Percentiles rank a stretch among this genome's conserved stretches.
Evolutionary conservation across 768 basidiomycete genomes (phyloP).

Genomic region (Leccinum aurantiacum): DNA sequence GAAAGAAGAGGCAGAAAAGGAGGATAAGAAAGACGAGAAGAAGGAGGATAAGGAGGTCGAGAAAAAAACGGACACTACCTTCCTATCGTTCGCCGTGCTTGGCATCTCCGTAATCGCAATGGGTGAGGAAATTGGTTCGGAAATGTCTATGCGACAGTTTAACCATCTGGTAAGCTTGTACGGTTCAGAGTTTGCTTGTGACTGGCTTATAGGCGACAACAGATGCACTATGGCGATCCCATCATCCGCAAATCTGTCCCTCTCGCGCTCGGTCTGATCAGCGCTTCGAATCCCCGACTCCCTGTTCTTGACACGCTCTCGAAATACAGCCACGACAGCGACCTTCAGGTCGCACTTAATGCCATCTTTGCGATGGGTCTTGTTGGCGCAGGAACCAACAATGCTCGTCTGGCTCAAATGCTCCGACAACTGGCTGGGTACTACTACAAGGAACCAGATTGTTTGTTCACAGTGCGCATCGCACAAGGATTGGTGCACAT

Average conservation of each 20-base stretch:
- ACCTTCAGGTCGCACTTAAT: slow-evolving; percentile 93
- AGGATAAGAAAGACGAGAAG: slow-evolving; percentile 56
- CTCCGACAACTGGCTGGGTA: slow-evolving; percentile 95
- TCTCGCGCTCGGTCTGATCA: slow-evolving; percentile 91
- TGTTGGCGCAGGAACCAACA: slow-evolving; percentile 98
- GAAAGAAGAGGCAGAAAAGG: slow-evolving; percentile 34
- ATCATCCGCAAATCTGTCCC: slow-evolving; percentile 90
- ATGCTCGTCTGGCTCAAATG: slow-evolving; percentile 97
- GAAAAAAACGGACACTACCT: slow-evolving; percentile 64
- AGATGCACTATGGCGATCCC: slow-evolving; percentile 99
- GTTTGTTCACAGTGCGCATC: slow-evolving; percentile 92
- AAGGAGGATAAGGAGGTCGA: slow-evolving; percentile 61
- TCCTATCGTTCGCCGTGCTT: slow-evolving; percentile 90
- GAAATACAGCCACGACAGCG: slow-evolving; percentile 98
- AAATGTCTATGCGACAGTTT: slow-evolving; percentile 97
- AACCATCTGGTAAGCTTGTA: slow-evolving; percentile 79
- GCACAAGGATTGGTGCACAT: slow-evolving; percentile 98
- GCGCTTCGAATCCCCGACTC: slow-evolving; percentile 93
- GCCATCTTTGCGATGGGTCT: slow-evolving; percentile 99
- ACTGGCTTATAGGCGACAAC: slow-evolving; percentile 18
- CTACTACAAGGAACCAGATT: slow-evolving; percentile 96
- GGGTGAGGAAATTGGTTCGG: slow-evolving; percentile 97
- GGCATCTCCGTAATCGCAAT: slow-evolving; percentile 94
- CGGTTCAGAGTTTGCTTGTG: background rate
- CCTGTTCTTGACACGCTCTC: slow-evolving; percentile 95